Percentiles rank a stretch among this genome's conserved stretches.
These are phyloP conservation scores for Moniliophthora roreri DNA, from an alignment of 1,284 basidiomycete species.

Conservation along the genomic window DNA sequence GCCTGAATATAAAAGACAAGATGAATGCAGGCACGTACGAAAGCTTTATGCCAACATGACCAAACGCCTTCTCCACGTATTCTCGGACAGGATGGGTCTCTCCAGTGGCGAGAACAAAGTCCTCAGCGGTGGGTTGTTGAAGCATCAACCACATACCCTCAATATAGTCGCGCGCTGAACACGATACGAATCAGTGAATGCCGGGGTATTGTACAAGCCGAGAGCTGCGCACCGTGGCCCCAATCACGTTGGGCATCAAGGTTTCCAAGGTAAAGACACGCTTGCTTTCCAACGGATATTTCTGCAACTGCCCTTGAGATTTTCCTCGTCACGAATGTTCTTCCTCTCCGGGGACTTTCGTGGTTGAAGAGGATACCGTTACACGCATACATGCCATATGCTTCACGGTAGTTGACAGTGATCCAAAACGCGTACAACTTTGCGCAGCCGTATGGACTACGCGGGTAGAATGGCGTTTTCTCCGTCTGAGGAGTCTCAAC, in stretches of 20 bases:
- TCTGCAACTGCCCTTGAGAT: constrained; percentile 89
- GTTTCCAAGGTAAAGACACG: constrained; percentile 88
- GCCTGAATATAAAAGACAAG: constrained; percentile 2
- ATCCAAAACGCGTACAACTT: constrained; percentile 91
- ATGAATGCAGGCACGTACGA: constrained; percentile 39
- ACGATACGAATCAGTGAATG: background rate
- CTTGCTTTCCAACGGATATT: constrained; percentile 82
- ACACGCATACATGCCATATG: constrained; percentile 90
- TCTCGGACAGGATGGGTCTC: constrained; percentile 91
- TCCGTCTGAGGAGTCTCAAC: constrained; percentile 89
- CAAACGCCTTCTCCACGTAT: constrained; percentile 85
- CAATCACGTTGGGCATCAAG: constrained; percentile 90
- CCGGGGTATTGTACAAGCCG: background rate
- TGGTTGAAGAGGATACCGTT: constrained; percentile 94
- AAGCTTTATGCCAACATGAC: constrained; percentile 62
- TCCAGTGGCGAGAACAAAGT: constrained; percentile 91
- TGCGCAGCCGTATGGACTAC: constrained; percentile 88
- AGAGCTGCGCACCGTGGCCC: constrained; percentile 75
- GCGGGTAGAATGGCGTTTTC: constrained; percentile 92
- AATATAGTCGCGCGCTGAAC: constrained; percentile 78
- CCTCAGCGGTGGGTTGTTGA: constrained; percentile 77
- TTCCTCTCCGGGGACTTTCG: constrained; percentile 86
- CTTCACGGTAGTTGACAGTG: constrained; percentile 88
- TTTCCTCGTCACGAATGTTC: constrained; percentile 94
- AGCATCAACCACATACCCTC: constrained; percentile 97